phyloP scores from a whole-genome alignment of 805 yeast genomes.

The Isabelozyma heimii region DNA sequence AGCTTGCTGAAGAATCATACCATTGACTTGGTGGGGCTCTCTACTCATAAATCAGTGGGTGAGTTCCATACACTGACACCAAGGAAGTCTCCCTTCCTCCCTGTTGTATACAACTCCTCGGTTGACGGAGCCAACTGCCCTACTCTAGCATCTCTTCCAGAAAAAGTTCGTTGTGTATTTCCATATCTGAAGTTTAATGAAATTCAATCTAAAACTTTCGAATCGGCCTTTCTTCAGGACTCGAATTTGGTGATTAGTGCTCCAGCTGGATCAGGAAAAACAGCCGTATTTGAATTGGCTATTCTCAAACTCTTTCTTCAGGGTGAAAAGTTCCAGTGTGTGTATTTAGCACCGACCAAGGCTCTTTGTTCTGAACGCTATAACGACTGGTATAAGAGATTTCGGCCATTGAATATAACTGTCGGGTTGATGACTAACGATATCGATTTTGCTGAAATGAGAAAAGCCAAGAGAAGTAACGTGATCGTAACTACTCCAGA shows the following conservation, averaged over 20 bases:
- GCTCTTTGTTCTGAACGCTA: conserved; percentile 52
- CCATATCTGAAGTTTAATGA: conserved; percentile 38
- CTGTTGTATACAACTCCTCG: neutral
- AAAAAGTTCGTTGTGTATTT: conserved; percentile 32
- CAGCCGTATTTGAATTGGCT: conserved; percentile 53
- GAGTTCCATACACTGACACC: no score
- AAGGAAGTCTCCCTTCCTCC: neutral
- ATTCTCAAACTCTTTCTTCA: conserved; percentile 24
- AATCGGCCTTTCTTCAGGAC: conserved; percentile 27
- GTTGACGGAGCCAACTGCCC: no score
- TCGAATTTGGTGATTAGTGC: conserved; percentile 48
- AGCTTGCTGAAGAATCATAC: neutral
- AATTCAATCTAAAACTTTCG: conserved; percentile 51
- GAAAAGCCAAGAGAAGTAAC: conserved; percentile 45
- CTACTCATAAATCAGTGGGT: no score
- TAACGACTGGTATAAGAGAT: conserved; percentile 44
- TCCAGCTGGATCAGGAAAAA: conserved; percentile 63
- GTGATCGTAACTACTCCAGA: conserved; percentile 61
- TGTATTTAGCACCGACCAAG: conserved; percentile 60
- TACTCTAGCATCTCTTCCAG: conserved; percentile 25
- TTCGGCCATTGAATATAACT: conserved; percentile 33
- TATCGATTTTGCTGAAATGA: conserved; percentile 44
- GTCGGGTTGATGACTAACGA: conserved; percentile 58
- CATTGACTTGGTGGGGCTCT: no score
- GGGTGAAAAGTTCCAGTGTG: neutral